Percentiles rank a stretch among this genome's conserved stretches.
Conservation (phyloP, 495 filamentous ascomycete species). For the Aspergillus incahuasiensis region DNA sequence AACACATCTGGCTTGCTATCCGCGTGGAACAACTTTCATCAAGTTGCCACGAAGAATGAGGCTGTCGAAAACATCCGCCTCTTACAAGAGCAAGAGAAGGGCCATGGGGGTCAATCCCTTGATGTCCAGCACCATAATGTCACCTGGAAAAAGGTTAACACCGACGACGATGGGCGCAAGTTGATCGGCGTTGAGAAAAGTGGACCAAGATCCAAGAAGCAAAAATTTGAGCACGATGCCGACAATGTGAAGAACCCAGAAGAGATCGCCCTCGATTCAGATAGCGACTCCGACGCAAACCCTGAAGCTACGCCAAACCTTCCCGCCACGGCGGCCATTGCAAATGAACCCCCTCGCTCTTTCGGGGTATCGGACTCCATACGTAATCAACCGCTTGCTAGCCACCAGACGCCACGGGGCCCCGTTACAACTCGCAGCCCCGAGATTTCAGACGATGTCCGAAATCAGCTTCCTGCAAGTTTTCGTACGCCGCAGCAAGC, state of each 20-base stretch:
- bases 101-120: background rate
- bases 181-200: constrained; percentile 12
- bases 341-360: background rate
- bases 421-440: too few relatives aligned
- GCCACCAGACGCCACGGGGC: too few relatives aligned
- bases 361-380: too few relatives aligned
- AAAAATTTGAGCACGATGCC: constrained; percentile 17
- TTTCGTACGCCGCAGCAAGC: constrained; percentile 45
- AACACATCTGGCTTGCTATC: constrained; percentile 9
- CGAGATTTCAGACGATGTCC: constrained; percentile 53
- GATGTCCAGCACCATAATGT: constrained; percentile 21
- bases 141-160: constrained; percentile 25
- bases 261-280: constrained; percentile 52
- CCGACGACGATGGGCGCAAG: constrained; percentile 21
- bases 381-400: too few relatives aligned
- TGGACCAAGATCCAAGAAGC: constrained; percentile 20
- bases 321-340: constrained; percentile 14
- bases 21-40: constrained; percentile 36
- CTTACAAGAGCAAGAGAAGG: constrained; percentile 12
- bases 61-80: constrained; percentile 24
- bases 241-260: constrained; percentile 37
- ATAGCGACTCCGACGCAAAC: constrained; percentile 39
- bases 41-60: constrained; percentile 25
- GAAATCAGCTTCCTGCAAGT: constrained; percentile 61
- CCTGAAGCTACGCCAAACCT: background rate